phyloP scores from a whole-genome alignment of 2,329 filamentous ascomycete genomes.

The Trichophyton benhamiae region DNA sequence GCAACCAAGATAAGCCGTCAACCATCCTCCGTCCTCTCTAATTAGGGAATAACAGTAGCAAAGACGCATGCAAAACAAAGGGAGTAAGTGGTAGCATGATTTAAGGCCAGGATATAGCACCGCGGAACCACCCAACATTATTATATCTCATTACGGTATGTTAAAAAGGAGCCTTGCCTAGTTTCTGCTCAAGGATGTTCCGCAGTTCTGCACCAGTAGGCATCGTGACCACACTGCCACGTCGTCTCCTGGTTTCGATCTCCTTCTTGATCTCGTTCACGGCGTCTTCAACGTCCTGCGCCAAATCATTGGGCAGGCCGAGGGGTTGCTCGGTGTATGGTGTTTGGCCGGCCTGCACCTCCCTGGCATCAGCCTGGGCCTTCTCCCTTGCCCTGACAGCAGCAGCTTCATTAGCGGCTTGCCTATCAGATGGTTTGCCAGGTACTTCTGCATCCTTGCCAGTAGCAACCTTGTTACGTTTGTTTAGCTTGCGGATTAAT shows the following conservation, averaged over 20 bases:
- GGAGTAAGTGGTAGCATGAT: too few relatives aligned
- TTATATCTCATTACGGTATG: not conserved
- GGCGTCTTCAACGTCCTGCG: conserved; percentile 63
- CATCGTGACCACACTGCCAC: conserved; percentile 34
- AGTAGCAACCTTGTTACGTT: conserved; percentile 30
- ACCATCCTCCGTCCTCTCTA: not conserved
- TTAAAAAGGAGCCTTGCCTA: conserved; percentile 34
- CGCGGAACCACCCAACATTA: not conserved
- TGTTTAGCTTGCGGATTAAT: conserved; percentile 48
- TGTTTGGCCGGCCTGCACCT: conserved; percentile 21
- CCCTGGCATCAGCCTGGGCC: not conserved
- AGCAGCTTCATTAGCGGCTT: conserved; percentile 8
- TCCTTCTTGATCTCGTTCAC: conserved; percentile 62
- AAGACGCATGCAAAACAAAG: too few relatives aligned
- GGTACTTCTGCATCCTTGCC: not conserved
- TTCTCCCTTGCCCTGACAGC: conserved; percentile 1
- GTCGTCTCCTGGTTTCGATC: conserved; percentile 48
- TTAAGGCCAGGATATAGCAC: not conserved
- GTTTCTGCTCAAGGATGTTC: conserved; percentile 38
- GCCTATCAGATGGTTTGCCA: conserved; percentile 10
- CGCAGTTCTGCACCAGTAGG: conserved; percentile 40
- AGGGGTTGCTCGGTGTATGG: conserved; percentile 37
- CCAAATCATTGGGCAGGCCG: conserved; percentile 66
- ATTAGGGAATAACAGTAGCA: too few relatives aligned
- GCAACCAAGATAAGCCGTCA: not conserved